Percentiles rank a stretch among this genome's conserved stretches.
Conservation (phyloP, 2,329 filamentous ascomycete species). For the Talaromyces funiculosus region DNA sequence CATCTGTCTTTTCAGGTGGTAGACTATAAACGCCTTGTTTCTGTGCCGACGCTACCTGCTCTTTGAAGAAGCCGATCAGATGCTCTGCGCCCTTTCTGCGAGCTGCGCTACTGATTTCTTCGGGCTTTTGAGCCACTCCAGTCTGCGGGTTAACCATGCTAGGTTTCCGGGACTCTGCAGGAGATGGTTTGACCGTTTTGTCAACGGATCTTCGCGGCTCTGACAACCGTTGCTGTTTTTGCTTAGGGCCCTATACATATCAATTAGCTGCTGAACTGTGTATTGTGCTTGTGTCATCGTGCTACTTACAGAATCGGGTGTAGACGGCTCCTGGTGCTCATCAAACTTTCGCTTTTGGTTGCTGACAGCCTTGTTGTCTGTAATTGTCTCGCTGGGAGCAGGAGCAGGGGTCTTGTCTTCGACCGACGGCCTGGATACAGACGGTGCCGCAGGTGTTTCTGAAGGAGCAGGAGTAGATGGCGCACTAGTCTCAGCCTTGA, state of each 20-base stretch:
- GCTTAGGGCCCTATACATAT: conserved; percentile 32
- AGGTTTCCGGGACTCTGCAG: conserved; percentile 27
- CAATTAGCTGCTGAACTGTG: conserved; percentile 21
- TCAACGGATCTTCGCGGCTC: conserved; percentile 20
- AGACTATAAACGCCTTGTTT: conserved; percentile 61
- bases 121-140: conserved; percentile 32
- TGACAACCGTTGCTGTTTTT: conserved; percentile 38
- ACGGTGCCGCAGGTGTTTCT: conserved; percentile 17
- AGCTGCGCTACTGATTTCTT: conserved; percentile 54
- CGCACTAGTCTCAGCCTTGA: conserved; percentile 35
- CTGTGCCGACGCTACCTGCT: conserved; percentile 60
- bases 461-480: conserved; percentile 21
- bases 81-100: conserved; percentile 66
- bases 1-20: conserved; percentile 57
- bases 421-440: conserved; percentile 18
- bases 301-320: conserved; percentile 28
- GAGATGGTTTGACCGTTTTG: conserved; percentile 22
- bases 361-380: conserved; percentile 17
- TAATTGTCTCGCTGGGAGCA: conserved; percentile 17
- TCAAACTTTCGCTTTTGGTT: conserved; percentile 43
- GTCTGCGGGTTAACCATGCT: conserved; percentile 29
- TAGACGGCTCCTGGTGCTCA: conserved; percentile 28
- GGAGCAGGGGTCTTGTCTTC: conserved; percentile 26
- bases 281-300: neutral
- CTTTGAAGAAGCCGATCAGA: conserved; percentile 63